Evolutionary conservation across 2,329 filamentous ascomycete species (phyloP).

Genomic region (Aspergillus pseudotamarii): DNA sequence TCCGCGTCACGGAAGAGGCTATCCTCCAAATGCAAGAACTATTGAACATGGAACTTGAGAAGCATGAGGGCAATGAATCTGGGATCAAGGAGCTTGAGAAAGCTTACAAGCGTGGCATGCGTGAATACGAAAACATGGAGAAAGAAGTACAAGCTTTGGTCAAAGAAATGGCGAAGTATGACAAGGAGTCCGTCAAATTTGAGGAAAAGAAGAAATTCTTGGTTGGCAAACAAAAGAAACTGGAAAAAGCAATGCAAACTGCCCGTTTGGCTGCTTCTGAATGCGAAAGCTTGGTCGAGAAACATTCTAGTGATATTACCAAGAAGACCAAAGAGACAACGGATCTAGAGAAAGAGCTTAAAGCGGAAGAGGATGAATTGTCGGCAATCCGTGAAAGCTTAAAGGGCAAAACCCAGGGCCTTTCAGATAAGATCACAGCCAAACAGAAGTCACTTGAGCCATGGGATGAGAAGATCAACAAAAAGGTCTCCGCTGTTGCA

Average conservation of each 20-base stretch:
- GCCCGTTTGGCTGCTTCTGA: conserved; percentile 75
- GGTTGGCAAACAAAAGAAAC: conserved; percentile 86
- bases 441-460: conserved; percentile 96
- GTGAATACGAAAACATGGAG: conserved; percentile 80
- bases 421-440: conserved; percentile 86
- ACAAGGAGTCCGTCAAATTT: conserved; percentile 95
- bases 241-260: conserved; percentile 81
- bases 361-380: conserved; percentile 79
- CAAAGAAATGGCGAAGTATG: conserved; percentile 89
- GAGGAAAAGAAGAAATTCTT: conserved; percentile 98
- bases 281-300: conserved; percentile 74
- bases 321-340: conserved; percentile 73
- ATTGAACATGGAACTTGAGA: conserved; percentile 84
- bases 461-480: conserved; percentile 95
- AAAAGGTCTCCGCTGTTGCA: conserved; percentile 90
- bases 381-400: conserved; percentile 79
- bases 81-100: conserved; percentile 89
- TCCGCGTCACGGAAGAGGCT: conserved; percentile 84
- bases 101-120: conserved; percentile 77
- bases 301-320: conserved; percentile 77
- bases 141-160: conserved; percentile 76
- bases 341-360: conserved; percentile 74
- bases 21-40: conserved; percentile 87
- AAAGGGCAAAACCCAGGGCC: conserved; percentile 92
- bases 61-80: conserved; percentile 86